Base-by-base conservation (phyloP, 2,329 filamentous ascomycete genomes). In the Orbilia javanica region DNA sequence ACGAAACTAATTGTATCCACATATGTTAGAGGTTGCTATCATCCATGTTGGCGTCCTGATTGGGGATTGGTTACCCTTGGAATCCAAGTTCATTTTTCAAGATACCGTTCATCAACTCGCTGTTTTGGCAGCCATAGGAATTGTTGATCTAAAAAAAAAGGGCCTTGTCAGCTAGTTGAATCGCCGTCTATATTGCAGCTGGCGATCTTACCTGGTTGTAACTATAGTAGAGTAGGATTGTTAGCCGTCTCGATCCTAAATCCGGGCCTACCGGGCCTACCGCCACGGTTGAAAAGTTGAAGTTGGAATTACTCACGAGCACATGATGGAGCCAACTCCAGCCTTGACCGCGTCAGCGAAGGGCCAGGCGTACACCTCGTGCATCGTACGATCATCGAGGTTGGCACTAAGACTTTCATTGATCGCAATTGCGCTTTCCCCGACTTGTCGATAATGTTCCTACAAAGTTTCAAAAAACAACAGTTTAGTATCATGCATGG, bases 321-420 rank as follows among this genome's bases (percentile, higher is more conserved):
- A 90, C 89, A 91, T 91, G 76, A 89, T 84, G 11, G 88, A 84
- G 3, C 88, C 88, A 6, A 91, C 90, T 10, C 91, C 90, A 7
- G 91, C 91, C 69, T 86, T 87, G 66, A 93, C 88, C 0, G 90
- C 90, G 81, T 94, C 91, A 27, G 88, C 90, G 82, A 94, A 94
- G 0, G 92, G 92, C 92, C 92, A 94, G 27, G 91, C 85, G 82
- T 93, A 94, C 4, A 93, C 84, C 83, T 94, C 92, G 81, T 93
- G 92, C 82, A 93, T 85, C 0, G 91, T 91, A 79, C 91, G 89
- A 83, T 94, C 92, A 75, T 92, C 91, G 18, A 92, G 85, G 81
- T 91, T 91, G 50, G 88, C 87, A 20, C 85, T 88, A 80, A 88
- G 86, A 6, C 85, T 86, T 63, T 88, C 86, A 22, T 88, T 86